These are phyloP conservation scores for Cystobasidiaceae sp. DNA, from an alignment of 1,284 basidiomycete species.

Conservation along the genomic window DNA sequence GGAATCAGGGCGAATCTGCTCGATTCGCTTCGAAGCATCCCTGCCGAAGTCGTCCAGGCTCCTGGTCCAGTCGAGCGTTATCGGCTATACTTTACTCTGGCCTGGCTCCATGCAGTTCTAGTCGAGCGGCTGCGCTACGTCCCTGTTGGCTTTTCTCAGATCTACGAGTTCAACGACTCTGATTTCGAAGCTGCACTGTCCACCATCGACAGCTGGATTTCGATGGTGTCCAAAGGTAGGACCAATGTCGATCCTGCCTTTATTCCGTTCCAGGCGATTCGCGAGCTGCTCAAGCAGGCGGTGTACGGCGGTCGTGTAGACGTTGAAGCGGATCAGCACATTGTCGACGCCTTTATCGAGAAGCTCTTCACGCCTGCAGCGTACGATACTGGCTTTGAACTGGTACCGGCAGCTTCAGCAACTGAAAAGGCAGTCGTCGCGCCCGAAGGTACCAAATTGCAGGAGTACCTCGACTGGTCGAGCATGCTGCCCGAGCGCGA, in stretches of 20 bases:
- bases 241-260: slow-evolving; percentile 82
- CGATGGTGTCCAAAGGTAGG: slow-evolving; percentile 69
- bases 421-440: slow-evolving; percentile 57
- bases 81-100: slow-evolving; percentile 77
- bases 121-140: slow-evolving; percentile 92
- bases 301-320: slow-evolving; percentile 80
- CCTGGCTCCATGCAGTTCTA: slow-evolving; percentile 95
- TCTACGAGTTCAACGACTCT: slow-evolving; percentile 96
- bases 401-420: slow-evolving; percentile 58
- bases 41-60: slow-evolving; percentile 61
- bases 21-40: slow-evolving; percentile 77
- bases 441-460: slow-evolving; percentile 84
- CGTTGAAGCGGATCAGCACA: slow-evolving; percentile 85
- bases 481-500: slow-evolving; percentile 78
- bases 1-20: slow-evolving; percentile 90
- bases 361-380: slow-evolving; percentile 75
- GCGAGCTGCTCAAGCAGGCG: slow-evolving; percentile 85
- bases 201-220: slow-evolving; percentile 86
- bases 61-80: slow-evolving; percentile 81
- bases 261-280: slow-evolving; percentile 88
- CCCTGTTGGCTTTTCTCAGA: slow-evolving; percentile 90
- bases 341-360: slow-evolving; percentile 87
- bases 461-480: slow-evolving; percentile 84
- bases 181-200: slow-evolving; percentile 88
- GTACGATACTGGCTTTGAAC: slow-evolving; percentile 84